Percentiles rank a stretch among this genome's conserved stretches.
These are phyloP conservation scores for Calonectria henricotiae DNA, from an alignment of 2,329 filamentous ascomycete species.

Conservation along the genomic window DNA sequence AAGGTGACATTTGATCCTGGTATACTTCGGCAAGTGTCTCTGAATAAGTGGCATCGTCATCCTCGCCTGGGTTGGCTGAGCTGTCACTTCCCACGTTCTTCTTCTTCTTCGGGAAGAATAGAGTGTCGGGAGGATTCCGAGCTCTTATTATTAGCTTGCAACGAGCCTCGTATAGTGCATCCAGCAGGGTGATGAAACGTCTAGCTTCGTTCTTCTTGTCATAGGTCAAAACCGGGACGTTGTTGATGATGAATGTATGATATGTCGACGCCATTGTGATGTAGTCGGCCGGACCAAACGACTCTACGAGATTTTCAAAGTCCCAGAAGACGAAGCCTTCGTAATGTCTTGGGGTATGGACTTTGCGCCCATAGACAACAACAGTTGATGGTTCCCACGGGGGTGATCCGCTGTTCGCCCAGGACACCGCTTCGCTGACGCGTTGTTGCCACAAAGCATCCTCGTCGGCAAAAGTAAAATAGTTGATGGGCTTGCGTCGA, in stretches of 20 bases:
- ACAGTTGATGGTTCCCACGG: slow-evolving; percentile 64
- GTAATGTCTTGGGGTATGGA: slow-evolving; percentile 73
- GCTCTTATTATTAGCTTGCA: slow-evolving; percentile 83
- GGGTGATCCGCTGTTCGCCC: slow-evolving; percentile 42
- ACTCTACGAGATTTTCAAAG: slow-evolving; percentile 78
- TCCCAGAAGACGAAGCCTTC: slow-evolving; percentile 76
- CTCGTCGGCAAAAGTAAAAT: slow-evolving; percentile 52
- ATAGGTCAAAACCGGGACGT: slow-evolving; percentile 78
- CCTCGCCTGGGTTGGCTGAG: slow-evolving; percentile 40
- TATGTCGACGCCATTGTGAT: slow-evolving; percentile 85
- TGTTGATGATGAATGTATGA: slow-evolving; percentile 83
- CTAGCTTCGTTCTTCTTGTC: slow-evolving; percentile 86
- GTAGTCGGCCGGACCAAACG: slow-evolving; percentile 86
- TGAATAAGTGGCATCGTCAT: slow-evolving; percentile 61
- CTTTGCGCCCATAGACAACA: slow-evolving; percentile 75
- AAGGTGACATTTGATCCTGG: slow-evolving; percentile 83
- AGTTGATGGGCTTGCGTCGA: slow-evolving; percentile 54
- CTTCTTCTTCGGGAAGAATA: slow-evolving; percentile 81
- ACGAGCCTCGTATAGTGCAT: slow-evolving; percentile 86
- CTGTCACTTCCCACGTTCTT: slow-evolving; percentile 34
- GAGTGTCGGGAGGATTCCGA: slow-evolving; percentile 77
- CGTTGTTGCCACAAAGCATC: slow-evolving; percentile 52
- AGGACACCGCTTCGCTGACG: slow-evolving; percentile 49
- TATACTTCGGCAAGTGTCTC: slow-evolving; percentile 77
- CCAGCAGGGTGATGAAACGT: slow-evolving; percentile 84